Base-by-base conservation (phyloP, 73 alveolate genomes). In the Breviolum minutum region DNA sequence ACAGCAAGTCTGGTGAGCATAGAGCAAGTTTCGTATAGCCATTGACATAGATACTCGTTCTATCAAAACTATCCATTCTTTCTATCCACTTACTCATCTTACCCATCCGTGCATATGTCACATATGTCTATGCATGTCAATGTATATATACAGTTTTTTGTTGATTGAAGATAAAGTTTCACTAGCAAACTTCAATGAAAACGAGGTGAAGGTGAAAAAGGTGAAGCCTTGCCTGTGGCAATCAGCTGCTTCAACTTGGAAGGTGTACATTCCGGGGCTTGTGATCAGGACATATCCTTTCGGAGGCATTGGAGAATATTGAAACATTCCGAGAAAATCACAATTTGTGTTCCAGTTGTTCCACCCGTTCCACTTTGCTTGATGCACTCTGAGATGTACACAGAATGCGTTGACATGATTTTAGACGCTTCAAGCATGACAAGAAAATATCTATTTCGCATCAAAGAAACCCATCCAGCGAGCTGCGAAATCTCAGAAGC, bases 221-320 rank as follows among this genome's bases (percentile, higher is more conserved):
- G 86, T 12, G 63, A 60, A 22, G 63, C 63, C 63, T 8, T 14
- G 92, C 92, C 92, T 83, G 92, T 83, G 73, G 73, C 92, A 48
- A 83, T 83, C 92, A 22, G 92, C 92, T 20, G 92, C 92, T 60
- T 83, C 92, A 74, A 83, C 92, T 83, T 83, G 74, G 73, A 83
- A 83, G 74, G 30, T 20, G 73, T 83, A 83, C n/a, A 9, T 60
- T 5, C 92, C 92, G 24, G 92, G 74, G 60, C 74, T 83, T 10
- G 92, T 54, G 54, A 83, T 60, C 92, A 83, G 54, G 92, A 83
- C 26, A 20, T 83, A 83, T 83, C 92, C 92, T 83, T n/a, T 2
- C 26, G 2, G 63, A 60, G 61, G 63, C 26, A 10, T 77, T 62
- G 63, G 14, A 77, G 86, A 12, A 10, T 10, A 62, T 68, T 6